Percentiles rank a stretch among this genome's conserved stretches.
These are phyloP conservation scores for Calonectria pseudoturangicola DNA, from an alignment of 2,329 filamentous ascomycete genomes.

Conservation along the genomic window DNA sequence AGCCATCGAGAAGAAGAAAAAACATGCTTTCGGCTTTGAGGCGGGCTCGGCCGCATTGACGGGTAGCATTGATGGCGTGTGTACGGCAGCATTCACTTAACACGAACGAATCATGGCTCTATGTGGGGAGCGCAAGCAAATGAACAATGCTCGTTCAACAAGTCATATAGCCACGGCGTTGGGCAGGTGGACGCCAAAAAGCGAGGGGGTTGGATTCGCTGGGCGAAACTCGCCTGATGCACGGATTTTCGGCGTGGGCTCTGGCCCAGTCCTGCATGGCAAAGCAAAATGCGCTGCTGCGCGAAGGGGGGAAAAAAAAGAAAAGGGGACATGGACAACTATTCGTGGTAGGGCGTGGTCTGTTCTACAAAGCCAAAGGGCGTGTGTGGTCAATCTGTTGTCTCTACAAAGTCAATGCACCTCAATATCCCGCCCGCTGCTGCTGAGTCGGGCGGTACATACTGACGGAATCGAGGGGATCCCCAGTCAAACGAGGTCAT, in stretches of 20 bases:
- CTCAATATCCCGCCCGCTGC: not conserved
- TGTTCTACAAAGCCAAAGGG: not conserved
- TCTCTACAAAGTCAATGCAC: not conserved
- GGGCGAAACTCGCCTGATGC: slow-evolving; percentile 35
- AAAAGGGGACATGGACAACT: not conserved
- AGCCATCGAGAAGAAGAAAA: not conserved
- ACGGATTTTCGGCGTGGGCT: slow-evolving; percentile 10
- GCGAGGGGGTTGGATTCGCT: slow-evolving; percentile 18
- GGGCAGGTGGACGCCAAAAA: slow-evolving; percentile 6
- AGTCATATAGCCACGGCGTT: slow-evolving; percentile 8
- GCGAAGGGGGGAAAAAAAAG: not conserved
- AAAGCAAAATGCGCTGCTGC: slow-evolving; percentile 20
- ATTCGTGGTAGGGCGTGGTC: not conserved
- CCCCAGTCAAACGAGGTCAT: slow-evolving; percentile 30
- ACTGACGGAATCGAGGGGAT: slow-evolving; percentile 26
- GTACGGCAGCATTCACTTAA: not conserved
- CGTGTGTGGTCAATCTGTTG: too few relatives aligned
- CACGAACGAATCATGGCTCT: slow-evolving; percentile 7
- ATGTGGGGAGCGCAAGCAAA: slow-evolving; percentile 7
- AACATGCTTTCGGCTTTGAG: not conserved
- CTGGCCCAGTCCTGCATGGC: slow-evolving; percentile 14
- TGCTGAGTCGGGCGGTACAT: slow-evolving; percentile 13
- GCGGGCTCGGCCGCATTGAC: slow-evolving; percentile 13
- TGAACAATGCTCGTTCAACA: slow-evolving; percentile 24
- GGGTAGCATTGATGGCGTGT: not conserved